Base-by-base conservation (phyloP, 176 grass and related monocot genomes). In the Rhynchospora tenuis region DNA sequence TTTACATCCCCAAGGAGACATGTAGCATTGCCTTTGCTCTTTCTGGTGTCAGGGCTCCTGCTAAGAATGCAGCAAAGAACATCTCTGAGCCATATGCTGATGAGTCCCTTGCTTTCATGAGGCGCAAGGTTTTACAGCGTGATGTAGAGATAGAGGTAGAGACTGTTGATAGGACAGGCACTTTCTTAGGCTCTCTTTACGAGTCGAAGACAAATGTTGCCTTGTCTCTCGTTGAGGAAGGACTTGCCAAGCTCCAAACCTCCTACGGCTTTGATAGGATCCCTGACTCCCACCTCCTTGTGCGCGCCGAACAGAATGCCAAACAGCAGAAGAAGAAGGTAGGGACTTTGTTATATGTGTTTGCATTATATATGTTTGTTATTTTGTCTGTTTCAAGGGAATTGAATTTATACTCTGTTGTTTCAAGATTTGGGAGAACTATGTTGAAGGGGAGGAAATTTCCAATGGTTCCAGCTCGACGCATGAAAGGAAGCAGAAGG, bases 101-200 rank as follows among this genome's bases (percentile, higher is more conserved):
- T 75, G 96, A 95, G 87, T 91, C 96, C 62, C 94, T 99, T 99
- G 89, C 96, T 61, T 93, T 99, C 80, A 99, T 95, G 91, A 95
- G 96, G 86, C 91, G 93, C 55, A 95, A 87, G 79, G 85, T 99
- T 66, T 68, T 99, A 24, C 96, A 99, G 45, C 91, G 90, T 20
- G 93, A 99, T 85, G 96, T 99, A 79, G 96, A 99, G 88, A 95
- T 99, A 54, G 96, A 99, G 84, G 89, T 99, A 43, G 96, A 99
- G 87, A 90, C 89, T 44, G 96, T 95, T 73, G 96, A 99, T 77
- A 92, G 89, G 79, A 92, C 91, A 54, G 96, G 96, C 42, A 99
- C 96, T 83, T 99, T 99, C 85, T 90, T 99, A 80, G 96, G 96
- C 45, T 91, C 93, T 46, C 77, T 99, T 48, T 99, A 91, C 82